Evolutionary conservation across 345 rosid species (phyloP), one percentile per base, ranked within the genome.

Genomic region (Camelina neglecta): DNA sequence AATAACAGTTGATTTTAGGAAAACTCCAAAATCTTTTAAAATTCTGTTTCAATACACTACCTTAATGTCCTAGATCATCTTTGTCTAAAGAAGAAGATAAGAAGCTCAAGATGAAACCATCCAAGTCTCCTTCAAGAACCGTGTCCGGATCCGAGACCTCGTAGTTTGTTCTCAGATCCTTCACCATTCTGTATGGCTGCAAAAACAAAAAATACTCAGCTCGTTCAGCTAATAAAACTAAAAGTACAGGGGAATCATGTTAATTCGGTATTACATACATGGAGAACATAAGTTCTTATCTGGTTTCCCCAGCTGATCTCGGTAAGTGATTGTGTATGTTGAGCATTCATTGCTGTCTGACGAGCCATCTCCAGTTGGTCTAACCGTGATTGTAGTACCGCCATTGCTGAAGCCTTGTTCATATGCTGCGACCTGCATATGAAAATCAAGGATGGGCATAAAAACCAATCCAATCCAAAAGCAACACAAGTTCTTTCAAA

Each of bases 241-340:
- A 58, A 8, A 29, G 10, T 33, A 42, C 18, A 57, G 20, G 1
- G 23, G 26, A 65, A 75, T 71, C 8, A 21, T 26, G 36, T 48
- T 38, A 61, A 16, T 41, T 21, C 20, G 64, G 64, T 60, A 71
- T 65, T 47, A 77, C 88, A 26, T 93, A 92, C 98, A 67, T 92
- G 97, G 62, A 92, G 92, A 61, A 95, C 99, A 18, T 90, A 95
- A 60, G 89, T 83, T 13, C 97, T 90, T 21, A 95, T 95, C 75
- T 95, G 99, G 74, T 89, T 90, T 71, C 97, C 99, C 97, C 97
- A 95, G 42, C 91, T 89, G 69, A 89, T 90, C 11, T 95, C 97
- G 0, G 96, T 88, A 33, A 95, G 88, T 61, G 99, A 95, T 48
- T 92, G 97, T 66, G 93, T 92, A 81, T 94, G 98, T 55, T 94